phyloP scores from a whole-genome alignment of 257 asterid species.

The Fraxinus pennsylvanica region DNA sequence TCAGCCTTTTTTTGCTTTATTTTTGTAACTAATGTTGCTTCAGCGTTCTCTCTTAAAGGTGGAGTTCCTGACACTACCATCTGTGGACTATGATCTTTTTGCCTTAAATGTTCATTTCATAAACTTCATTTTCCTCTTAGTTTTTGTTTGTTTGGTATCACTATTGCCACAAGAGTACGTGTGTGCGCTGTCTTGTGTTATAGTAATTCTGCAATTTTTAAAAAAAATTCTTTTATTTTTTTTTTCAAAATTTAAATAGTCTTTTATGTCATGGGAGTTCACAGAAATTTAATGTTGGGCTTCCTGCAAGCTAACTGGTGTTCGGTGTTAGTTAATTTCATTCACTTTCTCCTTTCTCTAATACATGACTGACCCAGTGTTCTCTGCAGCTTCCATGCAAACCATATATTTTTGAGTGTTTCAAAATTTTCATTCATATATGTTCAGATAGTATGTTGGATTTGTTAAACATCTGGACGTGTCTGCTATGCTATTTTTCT shows the following conservation, averaged over 20 bases:
- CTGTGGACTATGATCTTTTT: background rate
- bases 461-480: background rate
- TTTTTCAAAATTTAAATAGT: background rate
- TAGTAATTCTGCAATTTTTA: background rate
- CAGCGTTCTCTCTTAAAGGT: slow-evolving; percentile 2
- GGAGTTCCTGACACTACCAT: slow-evolving; percentile 15
- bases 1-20: slow-evolving; percentile 17
- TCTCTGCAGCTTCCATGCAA: background rate
- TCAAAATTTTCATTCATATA: background rate
- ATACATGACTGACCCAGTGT: background rate
- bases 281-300: background rate
- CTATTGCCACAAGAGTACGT: background rate
- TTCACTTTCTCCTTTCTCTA: background rate
- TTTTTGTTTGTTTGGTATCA: background rate
- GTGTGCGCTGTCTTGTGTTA: background rate
- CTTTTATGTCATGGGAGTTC: background rate
- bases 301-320: background rate
- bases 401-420: background rate
- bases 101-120: slow-evolving; percentile 2
- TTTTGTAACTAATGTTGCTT: slow-evolving; percentile 13
- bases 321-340: background rate
- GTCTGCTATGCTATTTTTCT: background rate
- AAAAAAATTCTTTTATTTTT: background rate
- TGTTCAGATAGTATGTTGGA: background rate
- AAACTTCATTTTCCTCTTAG: background rate